These are phyloP conservation scores for Lolium multiflorum DNA, from an alignment of 176 grass and related monocot genomes.

Conservation along the genomic window DNA sequence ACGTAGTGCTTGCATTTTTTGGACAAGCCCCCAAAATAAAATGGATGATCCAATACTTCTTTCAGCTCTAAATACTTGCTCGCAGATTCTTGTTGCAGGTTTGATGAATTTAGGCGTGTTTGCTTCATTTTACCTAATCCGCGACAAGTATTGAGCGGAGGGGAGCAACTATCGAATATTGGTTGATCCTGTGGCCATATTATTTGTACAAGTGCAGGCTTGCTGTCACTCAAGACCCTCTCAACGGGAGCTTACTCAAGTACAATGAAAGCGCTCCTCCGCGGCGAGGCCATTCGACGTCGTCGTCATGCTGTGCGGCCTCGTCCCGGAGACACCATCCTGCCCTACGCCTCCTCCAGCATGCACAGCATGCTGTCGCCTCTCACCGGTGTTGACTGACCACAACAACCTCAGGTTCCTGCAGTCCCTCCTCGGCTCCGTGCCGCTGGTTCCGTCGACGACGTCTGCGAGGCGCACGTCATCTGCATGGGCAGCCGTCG, in stretches of 20 bases:
- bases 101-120: no score
- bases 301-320: constrained; percentile 49
- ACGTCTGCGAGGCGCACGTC: constrained; percentile 59
- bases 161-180: neutral
- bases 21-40: no score
- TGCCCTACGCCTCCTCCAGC: neutral
- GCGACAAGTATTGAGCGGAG: no score
- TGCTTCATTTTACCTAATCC: no score
- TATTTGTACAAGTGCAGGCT: neutral
- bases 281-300: constrained; percentile 29
- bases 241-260: constrained; percentile 38
- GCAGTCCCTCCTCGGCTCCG: constrained; percentile 40
- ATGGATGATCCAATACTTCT: no score
- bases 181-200: neutral
- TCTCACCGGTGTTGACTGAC: constrained; percentile 7
- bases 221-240: constrained; percentile 48
- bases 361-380: constrained; percentile 27
- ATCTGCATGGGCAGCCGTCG: constrained; percentile 47
- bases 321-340: constrained; percentile 54
- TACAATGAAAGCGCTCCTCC: neutral
- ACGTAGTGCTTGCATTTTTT: constrained; percentile 14
- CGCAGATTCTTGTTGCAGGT: no score
- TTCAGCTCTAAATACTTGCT: no score
- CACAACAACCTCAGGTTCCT: constrained; percentile 38
- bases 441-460: constrained; percentile 56